phyloP scores from a whole-genome alignment of 2,329 filamentous ascomycete species.

The Taxawa tesnikishii region DNA sequence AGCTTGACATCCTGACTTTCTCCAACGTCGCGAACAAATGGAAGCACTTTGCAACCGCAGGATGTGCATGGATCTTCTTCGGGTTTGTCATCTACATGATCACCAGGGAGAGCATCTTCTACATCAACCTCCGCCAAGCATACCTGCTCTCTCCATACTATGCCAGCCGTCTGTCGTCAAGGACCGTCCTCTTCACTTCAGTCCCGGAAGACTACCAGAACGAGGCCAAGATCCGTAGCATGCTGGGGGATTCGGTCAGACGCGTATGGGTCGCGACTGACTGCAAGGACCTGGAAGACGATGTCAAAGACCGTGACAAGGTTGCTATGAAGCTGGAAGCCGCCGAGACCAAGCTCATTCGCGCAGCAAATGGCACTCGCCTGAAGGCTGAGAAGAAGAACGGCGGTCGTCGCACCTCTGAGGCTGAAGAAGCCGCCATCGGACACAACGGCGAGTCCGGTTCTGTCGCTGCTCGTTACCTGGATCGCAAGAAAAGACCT shows the following conservation, averaged over 20 bases:
- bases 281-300: conserved; percentile 62
- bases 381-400: conserved; percentile 53
- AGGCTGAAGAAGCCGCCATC: conserved; percentile 32
- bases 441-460: conserved; percentile 53
- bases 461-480: conserved; percentile 60
- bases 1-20: conserved; percentile 71
- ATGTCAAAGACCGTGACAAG: conserved; percentile 71
- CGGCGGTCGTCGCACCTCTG: conserved; percentile 22
- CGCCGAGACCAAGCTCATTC: conserved; percentile 78
- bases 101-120: conserved; percentile 79
- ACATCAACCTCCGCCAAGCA: conserved; percentile 84
- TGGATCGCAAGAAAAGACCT: conserved; percentile 61
- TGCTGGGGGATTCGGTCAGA: conserved; percentile 72
- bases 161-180: conserved; percentile 73
- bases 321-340: conserved; percentile 71
- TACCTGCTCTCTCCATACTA: conserved; percentile 80
- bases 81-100: conserved; percentile 82
- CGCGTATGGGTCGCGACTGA: conserved; percentile 76
- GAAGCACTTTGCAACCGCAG: conserved; percentile 70
- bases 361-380: conserved; percentile 60
- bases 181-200: conserved; percentile 79
- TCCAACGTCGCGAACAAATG: conserved; percentile 58
- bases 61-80: conserved; percentile 72
- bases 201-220: conserved; percentile 70
- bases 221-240: conserved; percentile 60